Conservation (phyloP, 495 filamentous ascomycete species). For the Darksidea phi region DNA sequence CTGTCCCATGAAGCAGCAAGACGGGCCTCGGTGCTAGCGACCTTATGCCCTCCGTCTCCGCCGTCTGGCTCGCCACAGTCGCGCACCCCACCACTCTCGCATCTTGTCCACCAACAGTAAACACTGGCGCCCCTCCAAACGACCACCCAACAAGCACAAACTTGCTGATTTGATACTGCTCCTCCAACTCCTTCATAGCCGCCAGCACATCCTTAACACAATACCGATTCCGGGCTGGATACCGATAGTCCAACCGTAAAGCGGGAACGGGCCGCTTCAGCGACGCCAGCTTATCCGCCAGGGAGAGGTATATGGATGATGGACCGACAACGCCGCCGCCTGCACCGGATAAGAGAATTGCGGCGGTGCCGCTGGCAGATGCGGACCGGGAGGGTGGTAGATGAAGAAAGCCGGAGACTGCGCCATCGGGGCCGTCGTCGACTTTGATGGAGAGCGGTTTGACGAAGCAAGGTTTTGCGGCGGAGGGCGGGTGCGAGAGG, state of each 20-base stretch:
- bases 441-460: slow-evolving; percentile 18
- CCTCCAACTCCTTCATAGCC: slow-evolving; percentile 44
- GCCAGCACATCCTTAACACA: slow-evolving; percentile 46
- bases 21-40: slow-evolving; percentile 41
- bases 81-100: slow-evolving; percentile 44
- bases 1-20: slow-evolving; percentile 46
- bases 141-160: slow-evolving; percentile 52
- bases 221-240: slow-evolving; percentile 40
- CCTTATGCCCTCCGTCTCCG: slow-evolving; percentile 36
- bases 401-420: slow-evolving; percentile 20
- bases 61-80: slow-evolving; percentile 44
- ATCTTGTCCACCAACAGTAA: slow-evolving; percentile 42
- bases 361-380: slow-evolving; percentile 36
- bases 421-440: slow-evolving; percentile 15
- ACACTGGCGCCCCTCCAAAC: slow-evolving; percentile 48
- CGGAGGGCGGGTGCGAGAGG: slow-evolving; percentile 4
- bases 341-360: slow-evolving; percentile 48
- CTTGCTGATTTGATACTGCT: slow-evolving; percentile 38
- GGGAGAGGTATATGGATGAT: slow-evolving; percentile 46
- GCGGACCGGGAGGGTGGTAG: slow-evolving; percentile 8
- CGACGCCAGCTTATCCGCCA: slow-evolving; percentile 47
- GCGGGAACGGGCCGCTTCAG: slow-evolving; percentile 44
- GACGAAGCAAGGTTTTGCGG: slow-evolving; percentile 5
- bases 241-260: slow-evolving; percentile 49
- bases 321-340: slow-evolving; percentile 51